These are phyloP conservation scores for Ilex asprella DNA, from an alignment of 257 asterid genomes.

Conservation along the genomic window DNA sequence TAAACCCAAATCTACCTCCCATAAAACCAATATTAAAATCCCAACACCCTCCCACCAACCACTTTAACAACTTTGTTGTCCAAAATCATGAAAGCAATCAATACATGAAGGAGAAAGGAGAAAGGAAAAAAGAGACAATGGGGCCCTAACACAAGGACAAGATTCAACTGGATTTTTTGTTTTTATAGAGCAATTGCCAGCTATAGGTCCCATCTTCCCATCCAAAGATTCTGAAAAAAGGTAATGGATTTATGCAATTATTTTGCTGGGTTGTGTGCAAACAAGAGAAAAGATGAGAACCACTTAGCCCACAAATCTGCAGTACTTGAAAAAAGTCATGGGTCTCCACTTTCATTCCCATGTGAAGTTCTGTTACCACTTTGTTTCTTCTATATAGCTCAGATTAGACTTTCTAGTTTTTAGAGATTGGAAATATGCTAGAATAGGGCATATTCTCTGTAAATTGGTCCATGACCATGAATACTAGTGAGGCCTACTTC, in stretches of 20 bases:
- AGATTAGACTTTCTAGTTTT: no score
- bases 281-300: conserved; percentile 4
- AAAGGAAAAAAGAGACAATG: conserved; percentile 7
- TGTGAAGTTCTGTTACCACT: no score
- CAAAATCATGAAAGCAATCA: conserved; percentile 5
- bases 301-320: neutral
- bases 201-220: conserved; percentile 10
- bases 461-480: no score
- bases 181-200: conserved; percentile 14
- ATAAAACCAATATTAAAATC: neutral
- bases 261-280: conserved; percentile 13
- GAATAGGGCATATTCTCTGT: no score
- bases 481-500: no score
- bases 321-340: no score
- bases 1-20: no score
- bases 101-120: neutral
- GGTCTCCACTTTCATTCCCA: no score
- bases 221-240: conserved; percentile 12
- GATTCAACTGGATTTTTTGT: conserved; percentile 22
- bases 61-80: neutral
- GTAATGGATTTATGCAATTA: conserved; percentile 5
- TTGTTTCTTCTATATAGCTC: no score
- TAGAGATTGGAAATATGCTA: no score
- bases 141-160: conserved; percentile 17
- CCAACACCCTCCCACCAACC: conserved; percentile 16